phyloP scores from a whole-genome alignment of 1,284 basidiomycete species.

The Somion occarium region DNA sequence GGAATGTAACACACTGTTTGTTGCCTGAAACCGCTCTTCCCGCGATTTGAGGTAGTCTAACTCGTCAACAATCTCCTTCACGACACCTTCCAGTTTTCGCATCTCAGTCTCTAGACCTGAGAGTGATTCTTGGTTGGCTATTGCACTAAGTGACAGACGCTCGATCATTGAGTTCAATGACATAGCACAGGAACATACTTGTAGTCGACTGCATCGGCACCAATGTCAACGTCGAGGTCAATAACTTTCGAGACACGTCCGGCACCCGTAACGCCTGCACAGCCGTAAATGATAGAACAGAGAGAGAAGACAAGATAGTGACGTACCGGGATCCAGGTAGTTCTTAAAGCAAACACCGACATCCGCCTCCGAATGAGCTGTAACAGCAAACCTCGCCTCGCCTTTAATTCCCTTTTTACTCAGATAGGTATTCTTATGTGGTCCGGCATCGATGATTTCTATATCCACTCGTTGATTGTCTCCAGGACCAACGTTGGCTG shows the following conservation, averaged over 20 bases:
- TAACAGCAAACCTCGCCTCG: constrained; percentile 92
- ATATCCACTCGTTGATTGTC: constrained; percentile 82
- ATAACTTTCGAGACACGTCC: constrained; percentile 58
- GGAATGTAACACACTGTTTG: constrained; percentile 54
- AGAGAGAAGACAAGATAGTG: background rate
- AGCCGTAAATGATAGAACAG: background rate
- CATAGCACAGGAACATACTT: constrained; percentile 57
- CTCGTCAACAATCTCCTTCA: constrained; percentile 94
- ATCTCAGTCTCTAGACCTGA: constrained; percentile 97
- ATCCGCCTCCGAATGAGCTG: constrained; percentile 90
- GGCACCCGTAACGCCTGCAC: constrained; percentile 46
- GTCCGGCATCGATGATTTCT: constrained; percentile 89
- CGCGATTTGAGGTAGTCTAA: constrained; percentile 88
- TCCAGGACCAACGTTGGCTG: constrained; percentile 81
- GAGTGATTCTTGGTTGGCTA: constrained; percentile 96
- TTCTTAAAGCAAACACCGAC: constrained; percentile 95
- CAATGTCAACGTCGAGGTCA: constrained; percentile 96
- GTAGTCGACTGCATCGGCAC: constrained; percentile 98
- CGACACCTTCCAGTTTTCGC: constrained; percentile 93
- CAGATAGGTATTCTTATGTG: constrained; percentile 87
- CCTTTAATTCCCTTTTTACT: constrained; percentile 85
- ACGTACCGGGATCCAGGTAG: constrained; percentile 65
- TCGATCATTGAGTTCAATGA: background rate
- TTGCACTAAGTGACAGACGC: constrained; percentile 59
- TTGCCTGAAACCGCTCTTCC: constrained; percentile 87